Conservation (phyloP, 768 basidiomycete species). For the Sistotremastrum suecicum region DNA sequence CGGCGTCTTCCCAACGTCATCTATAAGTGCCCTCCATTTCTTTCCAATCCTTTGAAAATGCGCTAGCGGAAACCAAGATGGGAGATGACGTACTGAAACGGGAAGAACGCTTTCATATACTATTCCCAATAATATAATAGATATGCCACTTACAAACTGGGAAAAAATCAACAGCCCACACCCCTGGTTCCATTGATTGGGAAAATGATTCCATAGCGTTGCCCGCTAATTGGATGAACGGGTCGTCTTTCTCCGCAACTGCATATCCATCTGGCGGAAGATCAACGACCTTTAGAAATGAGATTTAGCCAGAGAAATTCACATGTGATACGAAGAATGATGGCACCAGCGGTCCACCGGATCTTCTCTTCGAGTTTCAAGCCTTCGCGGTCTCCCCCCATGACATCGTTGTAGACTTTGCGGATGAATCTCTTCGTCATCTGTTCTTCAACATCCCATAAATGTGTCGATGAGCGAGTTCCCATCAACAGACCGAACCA, state of each 20-base stretch:
- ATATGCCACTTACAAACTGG: not conserved
- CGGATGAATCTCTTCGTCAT: no score
- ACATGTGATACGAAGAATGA: no score
- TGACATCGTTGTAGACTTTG: no score
- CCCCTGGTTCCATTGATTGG: conserved; percentile 1
- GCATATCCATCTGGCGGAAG: conserved; percentile 3
- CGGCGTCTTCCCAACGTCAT: not conserved
- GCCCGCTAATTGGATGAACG: conserved; percentile 1
- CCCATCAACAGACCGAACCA: no score
- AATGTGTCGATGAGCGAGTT: no score
- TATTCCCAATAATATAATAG: not conserved
- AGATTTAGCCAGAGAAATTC: no score
- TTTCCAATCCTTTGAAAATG: conserved; percentile 6
- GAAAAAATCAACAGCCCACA: conserved; percentile 3
- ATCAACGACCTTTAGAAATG: no score
- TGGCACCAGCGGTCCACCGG: no score
- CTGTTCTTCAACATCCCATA: no score
- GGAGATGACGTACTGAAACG: conserved; percentile 6
- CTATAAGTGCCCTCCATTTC: not conserved
- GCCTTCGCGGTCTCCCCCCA: no score
- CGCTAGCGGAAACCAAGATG: conserved; percentile 12
- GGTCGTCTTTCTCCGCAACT: conserved; percentile 2
- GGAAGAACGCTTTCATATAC: not conserved
- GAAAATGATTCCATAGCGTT: conserved; percentile 4
- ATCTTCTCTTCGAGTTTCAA: no score